phyloP scores from a whole-genome alignment of 768 basidiomycete genomes.

The Tulasnella sp. region DNA sequence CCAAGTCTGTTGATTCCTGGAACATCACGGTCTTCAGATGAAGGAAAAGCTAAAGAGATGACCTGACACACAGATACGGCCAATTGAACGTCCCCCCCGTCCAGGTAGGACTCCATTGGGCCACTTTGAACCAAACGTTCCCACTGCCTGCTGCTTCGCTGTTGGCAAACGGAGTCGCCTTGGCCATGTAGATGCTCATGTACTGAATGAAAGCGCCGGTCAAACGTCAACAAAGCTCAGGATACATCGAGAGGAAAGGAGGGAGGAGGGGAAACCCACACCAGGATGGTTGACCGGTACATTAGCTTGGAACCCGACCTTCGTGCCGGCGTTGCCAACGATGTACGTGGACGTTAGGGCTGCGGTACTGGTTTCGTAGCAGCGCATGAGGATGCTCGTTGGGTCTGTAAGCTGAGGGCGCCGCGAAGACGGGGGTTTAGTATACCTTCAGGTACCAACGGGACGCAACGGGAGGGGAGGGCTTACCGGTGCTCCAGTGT shows the following conservation, averaged over 20 bases:
- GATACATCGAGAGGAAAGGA: neutral
- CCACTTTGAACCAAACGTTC: slow-evolving; percentile 25
- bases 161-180: slow-evolving; percentile 20
- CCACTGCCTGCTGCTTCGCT: slow-evolving; percentile 23
- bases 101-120: neutral
- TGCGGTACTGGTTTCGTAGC: slow-evolving; percentile 31
- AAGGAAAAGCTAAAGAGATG: neutral
- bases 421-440: neutral
- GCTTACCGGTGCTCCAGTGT: slow-evolving; percentile 31
- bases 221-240: neutral
- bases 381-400: slow-evolving; percentile 30
- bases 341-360: slow-evolving; percentile 26
- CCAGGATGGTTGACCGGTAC: slow-evolving; percentile 23
- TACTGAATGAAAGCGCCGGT: neutral
- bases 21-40: neutral
- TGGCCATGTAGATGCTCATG: slow-evolving; percentile 23
- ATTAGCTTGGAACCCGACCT: slow-evolving; percentile 29
- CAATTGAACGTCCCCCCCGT: neutral
- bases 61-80: neutral
- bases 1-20: neutral
- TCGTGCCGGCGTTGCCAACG: slow-evolving; percentile 28
- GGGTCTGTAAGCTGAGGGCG: slow-evolving; percentile 27
- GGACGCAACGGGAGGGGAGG: neutral
- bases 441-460: neutral
- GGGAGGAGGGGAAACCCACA: slow-evolving; percentile 10